Conservation (phyloP, 2,329 filamentous ascomycete genomes). For the Trichophyton schoenleinii region DNA sequence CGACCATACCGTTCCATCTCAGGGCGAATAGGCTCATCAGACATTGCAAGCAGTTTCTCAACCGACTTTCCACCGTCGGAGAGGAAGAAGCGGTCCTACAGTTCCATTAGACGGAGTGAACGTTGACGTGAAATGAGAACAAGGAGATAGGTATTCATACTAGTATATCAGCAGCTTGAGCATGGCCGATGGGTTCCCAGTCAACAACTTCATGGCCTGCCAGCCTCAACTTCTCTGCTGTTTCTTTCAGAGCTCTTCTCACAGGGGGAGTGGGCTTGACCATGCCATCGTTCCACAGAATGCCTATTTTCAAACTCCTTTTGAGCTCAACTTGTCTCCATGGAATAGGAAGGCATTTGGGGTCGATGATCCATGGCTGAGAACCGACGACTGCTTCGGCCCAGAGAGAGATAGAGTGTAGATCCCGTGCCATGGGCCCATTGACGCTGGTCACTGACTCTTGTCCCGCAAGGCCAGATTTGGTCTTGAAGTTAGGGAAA, state of each 20-base stretch:
- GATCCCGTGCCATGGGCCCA: slow-evolving; percentile 27
- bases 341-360: slow-evolving; percentile 28
- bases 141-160: slow-evolving; percentile 16
- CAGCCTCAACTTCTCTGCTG: slow-evolving; percentile 22
- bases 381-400: slow-evolving; percentile 24
- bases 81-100: slow-evolving; percentile 26
- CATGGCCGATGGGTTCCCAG: slow-evolving; percentile 38
- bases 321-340: slow-evolving; percentile 25
- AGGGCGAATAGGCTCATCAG: slow-evolving; percentile 30
- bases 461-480: slow-evolving; percentile 28
- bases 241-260: slow-evolving; percentile 24
- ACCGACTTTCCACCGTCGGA: slow-evolving; percentile 40
- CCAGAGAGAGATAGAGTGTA: slow-evolving; percentile 25
- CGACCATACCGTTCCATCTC: slow-evolving; percentile 37
- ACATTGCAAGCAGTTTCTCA: slow-evolving; percentile 15
- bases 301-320: slow-evolving; percentile 36
- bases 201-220: slow-evolving; percentile 29
- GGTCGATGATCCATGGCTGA: slow-evolving; percentile 27
- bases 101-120: neutral
- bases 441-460: slow-evolving; percentile 31
- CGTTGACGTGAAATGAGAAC: neutral
- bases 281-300: slow-evolving; percentile 32
- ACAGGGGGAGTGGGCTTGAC: slow-evolving; percentile 43
- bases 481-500: slow-evolving; percentile 46
- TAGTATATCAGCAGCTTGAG: slow-evolving; percentile 27